phyloP scores from a whole-genome alignment of 2,329 filamentous ascomycete genomes.

The Akanthomyces lecanii region DNA sequence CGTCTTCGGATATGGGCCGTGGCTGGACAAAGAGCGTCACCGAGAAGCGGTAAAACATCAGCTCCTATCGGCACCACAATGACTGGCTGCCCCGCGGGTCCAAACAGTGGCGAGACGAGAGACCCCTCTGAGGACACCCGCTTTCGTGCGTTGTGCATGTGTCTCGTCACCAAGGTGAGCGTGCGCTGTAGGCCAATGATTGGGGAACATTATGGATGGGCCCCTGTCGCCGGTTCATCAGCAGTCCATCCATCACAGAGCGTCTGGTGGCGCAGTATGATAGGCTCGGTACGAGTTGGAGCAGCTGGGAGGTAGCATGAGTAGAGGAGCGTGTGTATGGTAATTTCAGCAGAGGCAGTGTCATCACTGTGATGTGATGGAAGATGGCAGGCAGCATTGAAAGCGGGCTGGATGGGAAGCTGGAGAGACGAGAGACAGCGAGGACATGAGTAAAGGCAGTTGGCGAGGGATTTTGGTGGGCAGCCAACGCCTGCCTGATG shows the following conservation, averaged over 20 bases:
- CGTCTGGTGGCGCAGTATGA: background rate
- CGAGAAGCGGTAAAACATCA: background rate
- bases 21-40: background rate
- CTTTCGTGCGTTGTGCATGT: slow-evolving; percentile 4
- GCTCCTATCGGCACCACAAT: background rate
- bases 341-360: slow-evolving; percentile 7
- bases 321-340: background rate
- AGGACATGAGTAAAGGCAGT: background rate
- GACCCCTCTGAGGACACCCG: background rate
- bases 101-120: background rate
- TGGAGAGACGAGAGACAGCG: background rate
- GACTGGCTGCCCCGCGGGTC: background rate
- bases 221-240: slow-evolving; percentile 9
- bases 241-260: background rate
- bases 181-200: background rate
- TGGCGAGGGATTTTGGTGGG: background rate
- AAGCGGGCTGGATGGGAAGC: background rate
- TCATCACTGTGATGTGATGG: background rate
- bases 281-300: background rate
- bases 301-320: background rate
- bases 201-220: background rate
- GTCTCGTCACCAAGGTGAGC: background rate
- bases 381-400: background rate
- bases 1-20: background rate
- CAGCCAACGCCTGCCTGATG: background rate